These are phyloP conservation scores for Juglanconis juglandina DNA, from an alignment of 2,329 filamentous ascomycete genomes.

Conservation along the genomic window DNA sequence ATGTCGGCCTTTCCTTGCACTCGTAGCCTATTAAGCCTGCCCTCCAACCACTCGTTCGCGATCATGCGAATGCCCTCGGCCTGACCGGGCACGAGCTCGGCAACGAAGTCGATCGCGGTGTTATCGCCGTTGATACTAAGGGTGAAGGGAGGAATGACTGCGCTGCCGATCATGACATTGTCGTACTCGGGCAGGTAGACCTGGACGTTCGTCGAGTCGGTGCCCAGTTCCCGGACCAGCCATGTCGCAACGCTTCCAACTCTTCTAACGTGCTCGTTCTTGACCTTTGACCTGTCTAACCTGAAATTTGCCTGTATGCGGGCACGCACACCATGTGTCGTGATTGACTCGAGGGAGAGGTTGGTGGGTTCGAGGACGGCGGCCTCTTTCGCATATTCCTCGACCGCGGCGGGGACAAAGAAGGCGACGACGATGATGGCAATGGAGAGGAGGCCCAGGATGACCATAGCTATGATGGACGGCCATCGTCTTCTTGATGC, in stretches of 20 bases:
- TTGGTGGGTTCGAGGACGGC: slow-evolving; percentile 78
- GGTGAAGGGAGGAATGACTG: slow-evolving; percentile 69
- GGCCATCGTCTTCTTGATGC: slow-evolving; percentile 63
- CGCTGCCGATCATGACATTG: slow-evolving; percentile 73
- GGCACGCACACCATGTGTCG: slow-evolving; percentile 70
- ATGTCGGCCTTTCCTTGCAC: slow-evolving; percentile 72
- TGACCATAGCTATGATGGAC: slow-evolving; percentile 67
- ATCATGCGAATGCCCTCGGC: slow-evolving; percentile 73
- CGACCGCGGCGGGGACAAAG: slow-evolving; percentile 72
- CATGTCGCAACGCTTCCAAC: slow-evolving; percentile 77
- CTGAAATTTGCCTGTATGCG: slow-evolving; percentile 78
- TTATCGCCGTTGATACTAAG: slow-evolving; percentile 75
- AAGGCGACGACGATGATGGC: slow-evolving; percentile 76
- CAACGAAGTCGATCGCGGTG: slow-evolving; percentile 75
- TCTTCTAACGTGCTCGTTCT: slow-evolving; percentile 66
- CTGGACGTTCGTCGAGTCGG: slow-evolving; percentile 65
- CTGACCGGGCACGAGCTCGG: slow-evolving; percentile 72
- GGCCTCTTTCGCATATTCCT: slow-evolving; percentile 83
- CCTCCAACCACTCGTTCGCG: slow-evolving; percentile 84
- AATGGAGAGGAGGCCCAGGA: slow-evolving; percentile 61
- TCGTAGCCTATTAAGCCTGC: slow-evolving; percentile 66
- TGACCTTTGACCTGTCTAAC: slow-evolving; percentile 74
- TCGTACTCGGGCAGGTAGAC: slow-evolving; percentile 82
- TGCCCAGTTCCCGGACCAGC: slow-evolving; percentile 74
- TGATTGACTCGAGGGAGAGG: slow-evolving; percentile 82